Evolutionary conservation across 176 grass and related monocot genomes (phyloP).

Genomic region (Carex scoparia): DNA sequence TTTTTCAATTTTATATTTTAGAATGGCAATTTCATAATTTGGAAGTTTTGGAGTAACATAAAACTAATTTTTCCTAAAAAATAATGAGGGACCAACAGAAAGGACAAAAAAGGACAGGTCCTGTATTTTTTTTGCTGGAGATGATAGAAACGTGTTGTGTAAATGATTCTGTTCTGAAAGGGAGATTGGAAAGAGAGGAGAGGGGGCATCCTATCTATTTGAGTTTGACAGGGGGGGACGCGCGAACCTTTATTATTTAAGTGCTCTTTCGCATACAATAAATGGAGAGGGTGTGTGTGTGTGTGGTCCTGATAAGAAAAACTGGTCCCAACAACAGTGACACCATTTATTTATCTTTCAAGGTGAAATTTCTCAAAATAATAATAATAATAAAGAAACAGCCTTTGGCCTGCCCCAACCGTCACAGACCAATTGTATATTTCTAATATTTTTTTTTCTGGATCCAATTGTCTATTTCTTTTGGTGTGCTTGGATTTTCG

Average conservation of each 20-base stretch:
- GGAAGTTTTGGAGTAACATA: too few relatives aligned
- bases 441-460: not conserved
- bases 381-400: not conserved
- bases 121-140: not conserved
- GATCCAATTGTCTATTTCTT: not conserved
- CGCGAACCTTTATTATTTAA: not conserved
- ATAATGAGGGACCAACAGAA: not conserved
- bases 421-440: not conserved
- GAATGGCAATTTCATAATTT: too few relatives aligned
- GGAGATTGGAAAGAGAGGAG: not conserved
- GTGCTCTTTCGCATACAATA: not conserved
- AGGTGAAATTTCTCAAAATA: too few relatives aligned
- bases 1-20: too few relatives aligned
- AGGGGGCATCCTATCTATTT: not conserved
- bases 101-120: not conserved
- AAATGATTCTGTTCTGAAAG: not conserved
- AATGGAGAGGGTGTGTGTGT: not conserved
- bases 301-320: not conserved
- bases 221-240: not conserved
- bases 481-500: not conserved
- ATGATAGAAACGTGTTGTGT: not conserved
- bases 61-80: too few relatives aligned
- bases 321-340: not conserved
- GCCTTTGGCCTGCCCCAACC: not conserved
- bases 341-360: slow-evolving; percentile 3